phyloP scores from a whole-genome alignment of 2,329 filamentous ascomycete genomes.

The Cladosporium colombiae region DNA sequence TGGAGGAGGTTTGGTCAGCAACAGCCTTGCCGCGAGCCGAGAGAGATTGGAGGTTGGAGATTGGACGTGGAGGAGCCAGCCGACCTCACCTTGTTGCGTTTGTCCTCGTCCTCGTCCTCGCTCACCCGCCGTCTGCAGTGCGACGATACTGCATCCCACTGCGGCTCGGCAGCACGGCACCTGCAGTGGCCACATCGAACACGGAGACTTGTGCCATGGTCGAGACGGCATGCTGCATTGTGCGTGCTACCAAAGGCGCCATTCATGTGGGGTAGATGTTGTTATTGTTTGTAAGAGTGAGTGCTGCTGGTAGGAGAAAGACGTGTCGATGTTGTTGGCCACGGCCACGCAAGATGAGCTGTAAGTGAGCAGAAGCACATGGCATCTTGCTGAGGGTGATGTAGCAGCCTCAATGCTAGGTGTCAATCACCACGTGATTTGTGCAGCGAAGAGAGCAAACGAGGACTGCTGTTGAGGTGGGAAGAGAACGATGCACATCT shows the following conservation, averaged over 20 bases:
- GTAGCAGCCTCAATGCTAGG: background rate
- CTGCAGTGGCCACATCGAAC: slow-evolving; percentile 1
- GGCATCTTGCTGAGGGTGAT: background rate
- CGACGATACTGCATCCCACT: background rate
- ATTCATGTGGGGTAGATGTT: slow-evolving; percentile 1
- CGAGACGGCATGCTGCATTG: slow-evolving; percentile 6
- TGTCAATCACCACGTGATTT: background rate
- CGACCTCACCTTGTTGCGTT: slow-evolving; percentile 12
- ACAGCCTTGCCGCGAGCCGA: background rate
- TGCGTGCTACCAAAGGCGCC: slow-evolving; percentile 2
- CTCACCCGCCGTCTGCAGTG: background rate
- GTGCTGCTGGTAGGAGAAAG: background rate
- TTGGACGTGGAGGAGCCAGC: background rate
- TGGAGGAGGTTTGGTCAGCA: slow-evolving; percentile 14
- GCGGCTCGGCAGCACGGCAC: background rate
- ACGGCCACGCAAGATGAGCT: background rate
- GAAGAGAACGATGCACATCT: background rate
- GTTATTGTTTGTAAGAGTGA: background rate
- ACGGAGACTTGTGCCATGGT: background rate
- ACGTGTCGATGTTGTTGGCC: background rate
- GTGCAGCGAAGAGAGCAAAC: background rate
- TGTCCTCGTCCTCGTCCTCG: background rate
- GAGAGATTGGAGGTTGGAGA: slow-evolving; percentile 6
- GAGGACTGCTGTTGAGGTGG: background rate
- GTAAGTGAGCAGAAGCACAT: background rate